Base-by-base conservation (phyloP, 805 yeast genomes). In the Candida vaughaniae region DNA sequence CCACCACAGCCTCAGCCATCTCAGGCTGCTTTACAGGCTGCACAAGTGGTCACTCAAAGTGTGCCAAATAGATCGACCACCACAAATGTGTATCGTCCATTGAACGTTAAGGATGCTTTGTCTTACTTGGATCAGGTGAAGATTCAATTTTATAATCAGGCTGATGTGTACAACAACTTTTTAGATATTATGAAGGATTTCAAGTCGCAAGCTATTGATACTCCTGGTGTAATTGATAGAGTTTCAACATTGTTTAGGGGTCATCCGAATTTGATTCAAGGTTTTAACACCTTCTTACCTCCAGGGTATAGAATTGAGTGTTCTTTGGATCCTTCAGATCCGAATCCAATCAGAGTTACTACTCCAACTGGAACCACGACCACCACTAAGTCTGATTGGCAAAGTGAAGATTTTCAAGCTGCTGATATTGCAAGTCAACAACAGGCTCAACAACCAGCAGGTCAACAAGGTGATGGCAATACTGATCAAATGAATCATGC, bases 171-270 rank as follows among this genome's bases (percentile, higher is more conserved):
- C 71, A 93, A 93, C 62, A 89, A 86, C 60, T 93, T 95, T 55
- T 73, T 93, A 55, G 99, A 93, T 58, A 91, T 93, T 47, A 93
- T 93, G 99, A 95, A 95, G 68, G 99, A 95, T 58, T 95, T 93
- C 69, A 95, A 95, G 69, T 83, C 95, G 36, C 97, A 91, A 66
- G 79, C 80, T 43, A 90, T 93, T 52, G 98, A 93, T 60, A 93
- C 99, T 0, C 99, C 98, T 0, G 99, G 98, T 23, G 99, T 93
- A 19, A 93, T 93, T 56, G 96, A 91, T 59, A 73, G 99, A 41
- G 99, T 93, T 1, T 87, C 96, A 0, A 76, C 85, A 1, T 67
- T 93, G 38, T 93, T 93, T 60, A 78, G 90, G 45, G 98, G 97
- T 10, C 96, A 89, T 60, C 96, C 96, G 1, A 79, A 83, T 45